Evolutionary conservation across 192 early-diverging fungal genomes (phyloP), one percentile per base, ranked within the genome.

Genomic region (Podila epicladia): DNA sequence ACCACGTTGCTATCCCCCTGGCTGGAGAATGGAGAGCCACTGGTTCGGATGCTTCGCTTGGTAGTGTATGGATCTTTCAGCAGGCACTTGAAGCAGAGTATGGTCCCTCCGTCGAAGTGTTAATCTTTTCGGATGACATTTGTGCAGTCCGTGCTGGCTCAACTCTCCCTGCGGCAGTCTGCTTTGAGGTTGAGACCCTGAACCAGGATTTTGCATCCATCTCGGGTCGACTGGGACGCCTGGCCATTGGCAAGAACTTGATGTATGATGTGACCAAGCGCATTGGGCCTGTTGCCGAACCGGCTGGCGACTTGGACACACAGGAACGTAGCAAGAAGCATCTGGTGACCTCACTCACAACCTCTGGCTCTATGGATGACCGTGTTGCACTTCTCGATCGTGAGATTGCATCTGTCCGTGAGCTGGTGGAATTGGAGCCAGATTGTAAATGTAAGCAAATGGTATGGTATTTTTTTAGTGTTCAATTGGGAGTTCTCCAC

Each of bases 401-500:
- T 28, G 94, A 96, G 74, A 85, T 92, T 51, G 62, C 84, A 29
- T 75, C 84, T 28, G 75, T 95, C 8, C 78, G 87, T 37, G 95
- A 95, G 67, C 73, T 96, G 24, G 58, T 89, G 12, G 94, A 95
- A 29, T 19, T 94, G 15, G 95, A 96, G 69, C 93, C 94, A 2
- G 91, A 96, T 35, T 91, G 91, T 65, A 94, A 94, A 89, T 96
- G 94, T 94, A 87, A 82, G 84, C 2, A 28, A 41, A 55, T 28
- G 13, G 33, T 2, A 11, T 35, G 12, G 33, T 37, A n/a, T 45
- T 45, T 45, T 45, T 50, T 4, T 11, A 15, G 41, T 15, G 4
- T 41, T 45, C 41, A 45, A 15, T 45, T 17, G 41, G 41, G 41
- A 45, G 38, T 15, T 45, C 41, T 45, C 41, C 41, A 15, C 41